These are phyloP conservation scores for Yamadazyma insecticola DNA, from an alignment of 805 yeast species.

Conservation along the genomic window DNA sequence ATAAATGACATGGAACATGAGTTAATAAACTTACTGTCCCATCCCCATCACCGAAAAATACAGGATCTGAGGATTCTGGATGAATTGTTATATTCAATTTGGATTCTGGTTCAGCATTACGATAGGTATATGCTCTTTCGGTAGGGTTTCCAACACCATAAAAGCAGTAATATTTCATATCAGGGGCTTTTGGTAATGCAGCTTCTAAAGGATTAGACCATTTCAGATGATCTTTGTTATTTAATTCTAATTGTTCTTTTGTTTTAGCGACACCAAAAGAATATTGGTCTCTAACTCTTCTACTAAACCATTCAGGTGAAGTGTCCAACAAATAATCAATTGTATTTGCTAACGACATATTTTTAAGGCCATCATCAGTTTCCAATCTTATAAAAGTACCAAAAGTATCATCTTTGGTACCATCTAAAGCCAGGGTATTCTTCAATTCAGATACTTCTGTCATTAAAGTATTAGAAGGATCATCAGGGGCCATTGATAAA, in stretches of 20 bases:
- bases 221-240: slow-evolving; percentile 67
- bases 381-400: slow-evolving; percentile 74
- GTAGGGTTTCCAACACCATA: slow-evolving; percentile 98
- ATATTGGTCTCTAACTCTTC: slow-evolving; percentile 64
- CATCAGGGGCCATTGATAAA: slow-evolving; percentile 65
- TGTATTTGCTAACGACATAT: slow-evolving; percentile 63
- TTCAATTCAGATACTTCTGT: slow-evolving; percentile 10
- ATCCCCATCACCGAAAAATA: slow-evolving; percentile 86
- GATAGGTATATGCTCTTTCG: slow-evolving; percentile 86
- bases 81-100: slow-evolving; percentile 68
- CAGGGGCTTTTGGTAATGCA: slow-evolving; percentile 89
- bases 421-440: slow-evolving; percentile 17
- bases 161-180: slow-evolving; percentile 80
- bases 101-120: slow-evolving; percentile 52
- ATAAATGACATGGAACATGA: slow-evolving; percentile 86
- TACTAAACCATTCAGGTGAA: slow-evolving; percentile 73
- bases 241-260: slow-evolving; percentile 51
- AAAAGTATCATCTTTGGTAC: slow-evolving; percentile 32
- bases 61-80: slow-evolving; percentile 57
- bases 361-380: slow-evolving; percentile 30
- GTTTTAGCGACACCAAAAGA: slow-evolving; percentile 73
- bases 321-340: slow-evolving; percentile 59
- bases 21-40: slow-evolving; percentile 89
- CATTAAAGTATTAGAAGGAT: slow-evolving; percentile 34
- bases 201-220: slow-evolving; percentile 97